Evolutionary conservation across 441 rosid genomes (phyloP), one percentile per base, ranked within the genome.

Genomic region (Erodium trifolium): DNA sequence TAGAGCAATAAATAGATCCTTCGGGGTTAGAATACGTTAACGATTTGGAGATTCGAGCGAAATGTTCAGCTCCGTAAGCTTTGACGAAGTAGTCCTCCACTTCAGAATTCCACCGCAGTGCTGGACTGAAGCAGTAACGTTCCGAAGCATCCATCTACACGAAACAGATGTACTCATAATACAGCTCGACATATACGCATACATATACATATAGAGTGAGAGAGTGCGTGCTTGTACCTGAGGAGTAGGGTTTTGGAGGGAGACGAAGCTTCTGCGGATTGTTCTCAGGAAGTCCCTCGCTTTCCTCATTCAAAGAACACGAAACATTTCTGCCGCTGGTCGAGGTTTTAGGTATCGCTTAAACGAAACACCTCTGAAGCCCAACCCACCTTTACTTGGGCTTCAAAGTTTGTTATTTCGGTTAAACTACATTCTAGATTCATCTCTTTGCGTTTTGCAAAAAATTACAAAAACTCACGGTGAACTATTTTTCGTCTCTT

Each of bases 101-200:
- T 70, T 85, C 78, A 71, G 98, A 86, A 73, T 90, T 80, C 99
- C 99, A 94, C 29, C 81, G 82, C 81, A 94, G 62, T 13, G 68
- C 70, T 1, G 99, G 98, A 68, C 78, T 84, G 82, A 82, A 94
- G 78, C 85, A 81, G 85, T 90, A 94, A 68, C 98, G 91, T 75
- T 83, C 93, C 8, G 41, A 37, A 37, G 41, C 41, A 37, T 37
- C 41, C 96, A 82, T 87, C 85, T 82, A 78, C 29, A 57, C n/a
- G 11, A 34, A 64, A 23, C 45, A 37, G 41, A 29, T 3, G 16
- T 9, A 3, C 4, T 23, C 66, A 27, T 5, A 17, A 62, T 51
- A 68, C 17, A 19, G 53, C 49, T 68, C 3, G n/a, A 3, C 39
- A 51, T 51, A 9, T 51, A 68, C 27, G 43, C 7, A 43, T 47